phyloP scores from a whole-genome alignment of 345 rosid genomes.

The Raphanus sativus region DNA sequence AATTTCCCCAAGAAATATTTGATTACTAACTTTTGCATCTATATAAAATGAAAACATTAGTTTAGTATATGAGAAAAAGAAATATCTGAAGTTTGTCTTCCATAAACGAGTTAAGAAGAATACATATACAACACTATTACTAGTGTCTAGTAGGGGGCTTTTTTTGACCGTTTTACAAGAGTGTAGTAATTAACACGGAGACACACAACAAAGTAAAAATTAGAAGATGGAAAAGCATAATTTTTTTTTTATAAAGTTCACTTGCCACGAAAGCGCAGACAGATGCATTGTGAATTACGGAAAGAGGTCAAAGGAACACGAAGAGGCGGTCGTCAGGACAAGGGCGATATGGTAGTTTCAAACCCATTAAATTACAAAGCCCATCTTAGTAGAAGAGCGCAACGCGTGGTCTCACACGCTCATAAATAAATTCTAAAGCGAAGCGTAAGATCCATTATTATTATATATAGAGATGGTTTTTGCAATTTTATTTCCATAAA shows the following conservation, averaged over 20 bases:
- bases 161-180: not conserved
- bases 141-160: not conserved
- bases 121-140: not conserved
- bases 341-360: not conserved
- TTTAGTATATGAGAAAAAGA: too few relatives aligned
- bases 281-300: constrained; percentile 4
- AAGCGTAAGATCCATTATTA: constrained; percentile 34
- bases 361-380: not conserved
- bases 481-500: not conserved
- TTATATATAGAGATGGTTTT: constrained; percentile 1
- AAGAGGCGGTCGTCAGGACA: not conserved
- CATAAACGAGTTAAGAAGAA: too few relatives aligned
- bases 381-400: constrained; percentile 28
- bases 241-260: not conserved
- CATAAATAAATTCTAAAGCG: constrained; percentile 2
- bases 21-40: too few relatives aligned
- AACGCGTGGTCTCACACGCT: constrained; percentile 41
- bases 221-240: not conserved
- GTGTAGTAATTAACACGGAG: not conserved
- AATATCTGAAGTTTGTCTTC: too few relatives aligned
- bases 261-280: constrained; percentile 4
- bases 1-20: too few relatives aligned
- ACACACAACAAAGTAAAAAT: not conserved
- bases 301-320: constrained; percentile 2
- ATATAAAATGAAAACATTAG: too few relatives aligned